phyloP scores from a whole-genome alignment of 805 yeast genomes.

The Helenozyma baotianmanensis region DNA sequence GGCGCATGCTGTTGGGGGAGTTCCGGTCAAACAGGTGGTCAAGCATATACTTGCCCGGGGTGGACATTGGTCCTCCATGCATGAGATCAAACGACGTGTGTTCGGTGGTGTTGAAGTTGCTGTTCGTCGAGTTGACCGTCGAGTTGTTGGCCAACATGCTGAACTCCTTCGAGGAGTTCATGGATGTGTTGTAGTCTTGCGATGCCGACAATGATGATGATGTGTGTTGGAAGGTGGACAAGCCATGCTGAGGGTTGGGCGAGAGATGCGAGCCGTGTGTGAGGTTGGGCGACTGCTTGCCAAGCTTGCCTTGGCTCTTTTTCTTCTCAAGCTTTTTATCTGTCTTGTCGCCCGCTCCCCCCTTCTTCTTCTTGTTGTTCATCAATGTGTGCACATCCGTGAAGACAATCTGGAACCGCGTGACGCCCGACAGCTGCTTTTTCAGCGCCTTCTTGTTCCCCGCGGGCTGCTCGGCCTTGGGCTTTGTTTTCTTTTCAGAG shows the following conservation, averaged over 20 bases:
- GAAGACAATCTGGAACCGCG: constrained; percentile 16
- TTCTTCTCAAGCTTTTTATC: constrained; percentile 3
- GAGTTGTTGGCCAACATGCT: constrained; percentile 21
- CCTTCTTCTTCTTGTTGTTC: constrained; percentile 16
- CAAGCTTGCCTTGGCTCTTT: not conserved
- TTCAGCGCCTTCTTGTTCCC: constrained; percentile 15
- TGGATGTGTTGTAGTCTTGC: constrained; percentile 16
- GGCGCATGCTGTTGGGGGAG: constrained; percentile 22
- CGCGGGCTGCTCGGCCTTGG: constrained; percentile 3
- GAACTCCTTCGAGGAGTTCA: constrained; percentile 24
- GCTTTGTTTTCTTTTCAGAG: constrained; percentile 20
- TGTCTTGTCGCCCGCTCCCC: not conserved
- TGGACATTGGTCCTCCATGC: constrained; percentile 31
- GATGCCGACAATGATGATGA: constrained; percentile 5
- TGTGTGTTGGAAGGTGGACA: not conserved
- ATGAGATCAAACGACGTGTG: constrained; percentile 37
- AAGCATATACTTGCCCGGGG: constrained; percentile 36
- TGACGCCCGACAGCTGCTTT: constrained; percentile 10
- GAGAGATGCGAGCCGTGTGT: not conserved
- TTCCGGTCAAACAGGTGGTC: constrained; percentile 37
- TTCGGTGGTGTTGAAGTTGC: constrained; percentile 33
- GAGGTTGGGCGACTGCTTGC: not conserved
- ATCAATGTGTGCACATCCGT: constrained; percentile 19
- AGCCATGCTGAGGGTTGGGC: too few species aligned
- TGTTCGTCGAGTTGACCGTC: constrained; percentile 26